phyloP scores from a whole-genome alignment of 371 early-diverging fungal genomes.

The Cladochytrium tenue region DNA sequence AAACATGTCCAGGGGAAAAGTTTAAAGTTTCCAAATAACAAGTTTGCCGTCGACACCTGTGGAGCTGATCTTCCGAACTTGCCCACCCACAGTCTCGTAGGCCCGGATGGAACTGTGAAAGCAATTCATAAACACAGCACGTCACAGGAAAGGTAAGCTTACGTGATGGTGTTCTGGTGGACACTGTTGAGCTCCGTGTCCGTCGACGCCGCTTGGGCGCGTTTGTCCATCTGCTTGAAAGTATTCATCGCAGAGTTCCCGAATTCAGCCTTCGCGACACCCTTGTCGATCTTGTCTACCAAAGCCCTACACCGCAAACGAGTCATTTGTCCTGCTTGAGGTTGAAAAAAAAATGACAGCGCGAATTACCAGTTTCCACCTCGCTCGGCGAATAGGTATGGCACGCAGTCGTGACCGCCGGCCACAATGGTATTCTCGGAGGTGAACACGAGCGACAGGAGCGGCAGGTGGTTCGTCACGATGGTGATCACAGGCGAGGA shows the following conservation, averaged over 20 bases:
- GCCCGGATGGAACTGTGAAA: conserved; percentile 58
- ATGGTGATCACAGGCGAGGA: conserved; percentile 59
- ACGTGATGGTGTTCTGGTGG: conserved; percentile 96
- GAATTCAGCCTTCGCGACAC: conserved; percentile 59
- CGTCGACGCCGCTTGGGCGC: conserved; percentile 59
- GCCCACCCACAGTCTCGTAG: conserved; percentile 58
- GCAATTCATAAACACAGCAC: conserved; percentile 7
- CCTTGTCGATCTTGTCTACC: conserved; percentile 73
- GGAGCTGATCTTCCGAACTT: conserved; percentile 74
- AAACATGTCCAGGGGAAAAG: not conserved
- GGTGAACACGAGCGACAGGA: conserved; percentile 76
- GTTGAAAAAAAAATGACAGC: not conserved
- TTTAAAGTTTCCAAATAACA: conserved; percentile 72
- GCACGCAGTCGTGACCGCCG: conserved; percentile 92
- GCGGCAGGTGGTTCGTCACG: conserved; percentile 71
- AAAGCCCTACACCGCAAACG: conserved; percentile 59
- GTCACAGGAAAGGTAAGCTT: conserved; percentile 33
- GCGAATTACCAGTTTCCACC: conserved; percentile 65
- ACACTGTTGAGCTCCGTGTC: conserved; percentile 76
- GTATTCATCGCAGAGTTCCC: conserved; percentile 74
- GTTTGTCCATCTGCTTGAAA: conserved; percentile 92
- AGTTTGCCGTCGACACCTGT: conserved; percentile 90
- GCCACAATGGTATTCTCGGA: conserved; percentile 78
- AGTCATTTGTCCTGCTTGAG: not conserved
- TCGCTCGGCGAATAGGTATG: conserved; percentile 61